phyloP scores from a whole-genome alignment of 306 rosid species.

The Pueraria montana region DNA sequence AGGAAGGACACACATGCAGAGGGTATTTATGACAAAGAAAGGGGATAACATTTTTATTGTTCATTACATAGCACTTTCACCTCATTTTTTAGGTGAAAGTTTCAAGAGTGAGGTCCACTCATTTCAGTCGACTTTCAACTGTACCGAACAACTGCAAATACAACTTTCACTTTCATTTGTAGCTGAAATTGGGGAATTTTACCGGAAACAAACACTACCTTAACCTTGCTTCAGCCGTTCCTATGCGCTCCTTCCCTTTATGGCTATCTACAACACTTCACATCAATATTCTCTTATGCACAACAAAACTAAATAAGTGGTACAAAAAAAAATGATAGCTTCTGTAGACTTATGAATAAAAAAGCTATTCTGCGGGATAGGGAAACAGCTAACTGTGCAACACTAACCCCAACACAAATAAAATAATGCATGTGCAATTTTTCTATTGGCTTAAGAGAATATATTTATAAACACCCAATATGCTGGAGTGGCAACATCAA shows the following conservation, averaged over 20 bases:
- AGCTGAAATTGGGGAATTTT: too few species aligned
- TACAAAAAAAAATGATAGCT: neutral
- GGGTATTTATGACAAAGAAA: too few species aligned
- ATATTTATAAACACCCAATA: neutral
- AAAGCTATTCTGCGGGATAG: neutral
- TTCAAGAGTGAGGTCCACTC: too few species aligned
- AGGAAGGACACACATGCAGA: too few species aligned
- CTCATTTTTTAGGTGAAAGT: too few species aligned
- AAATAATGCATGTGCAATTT: neutral
- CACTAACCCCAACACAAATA: slow-evolving; percentile 23
- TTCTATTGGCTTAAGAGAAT: neutral
- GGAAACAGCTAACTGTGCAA: slow-evolving; percentile 4
- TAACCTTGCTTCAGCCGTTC: neutral
- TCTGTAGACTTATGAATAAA: neutral
- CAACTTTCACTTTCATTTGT: too few species aligned
- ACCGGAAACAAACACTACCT: too few species aligned
- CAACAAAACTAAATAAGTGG: neutral
- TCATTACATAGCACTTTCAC: too few species aligned
- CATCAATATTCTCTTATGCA: neutral
- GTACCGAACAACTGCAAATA: too few species aligned
- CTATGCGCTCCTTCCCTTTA: neutral
- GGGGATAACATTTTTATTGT: too few species aligned
- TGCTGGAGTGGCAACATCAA: neutral
- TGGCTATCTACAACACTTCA: neutral
- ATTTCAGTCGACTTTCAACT: too few species aligned